Evolutionary conservation across 2,329 filamentous ascomycete species (phyloP).

Genomic region (Neofusicoccum umdonicola): DNA sequence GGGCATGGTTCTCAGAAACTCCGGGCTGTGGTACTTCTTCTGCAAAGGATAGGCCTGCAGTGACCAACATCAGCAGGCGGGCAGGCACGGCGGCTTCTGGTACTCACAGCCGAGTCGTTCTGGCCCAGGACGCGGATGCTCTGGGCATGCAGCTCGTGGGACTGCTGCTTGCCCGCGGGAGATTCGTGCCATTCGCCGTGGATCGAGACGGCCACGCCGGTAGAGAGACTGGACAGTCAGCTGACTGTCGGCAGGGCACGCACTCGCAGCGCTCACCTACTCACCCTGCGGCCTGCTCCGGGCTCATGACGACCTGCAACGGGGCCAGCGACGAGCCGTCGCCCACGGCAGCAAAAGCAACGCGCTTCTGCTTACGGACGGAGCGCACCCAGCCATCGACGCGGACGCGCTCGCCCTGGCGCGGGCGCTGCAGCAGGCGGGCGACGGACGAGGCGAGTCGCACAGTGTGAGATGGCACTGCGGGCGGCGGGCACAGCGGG

Average conservation of each 20-base stretch:
- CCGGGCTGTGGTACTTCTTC: conserved; percentile 89
- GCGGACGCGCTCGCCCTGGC: conserved; percentile 27
- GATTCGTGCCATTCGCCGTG: conserved; percentile 74
- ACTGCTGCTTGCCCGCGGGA: conserved; percentile 64
- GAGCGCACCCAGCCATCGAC: conserved; percentile 81
- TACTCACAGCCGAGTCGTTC: conserved; percentile 73
- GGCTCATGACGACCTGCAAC: conserved; percentile 77
- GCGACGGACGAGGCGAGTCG: conserved; percentile 26
- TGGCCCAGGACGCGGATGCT: conserved; percentile 69
- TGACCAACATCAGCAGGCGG: conserved; percentile 18
- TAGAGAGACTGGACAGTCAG: conserved; percentile 62
- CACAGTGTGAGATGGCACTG: conserved; percentile 23
- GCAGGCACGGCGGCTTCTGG: conserved; percentile 21
- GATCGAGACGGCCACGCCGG: conserved; percentile 76
- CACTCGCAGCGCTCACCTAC: conserved; percentile 32
- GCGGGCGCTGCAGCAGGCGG: conserved; percentile 40
- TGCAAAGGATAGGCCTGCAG: conserved; percentile 83
- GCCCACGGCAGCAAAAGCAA: conserved; percentile 78
- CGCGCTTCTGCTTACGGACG: conserved; percentile 79
- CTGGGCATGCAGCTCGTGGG: conserved; percentile 75
- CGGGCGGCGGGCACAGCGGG: conserved; percentile 25
- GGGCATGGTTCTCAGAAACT: conserved; percentile 83
- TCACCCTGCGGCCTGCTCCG: conserved; percentile 70
- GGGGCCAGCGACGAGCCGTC: conserved; percentile 81
- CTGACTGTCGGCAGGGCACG: neutral